Base-by-base conservation (phyloP, 2,329 filamentous ascomycete species). In the Aspergillus sp. region DNA sequence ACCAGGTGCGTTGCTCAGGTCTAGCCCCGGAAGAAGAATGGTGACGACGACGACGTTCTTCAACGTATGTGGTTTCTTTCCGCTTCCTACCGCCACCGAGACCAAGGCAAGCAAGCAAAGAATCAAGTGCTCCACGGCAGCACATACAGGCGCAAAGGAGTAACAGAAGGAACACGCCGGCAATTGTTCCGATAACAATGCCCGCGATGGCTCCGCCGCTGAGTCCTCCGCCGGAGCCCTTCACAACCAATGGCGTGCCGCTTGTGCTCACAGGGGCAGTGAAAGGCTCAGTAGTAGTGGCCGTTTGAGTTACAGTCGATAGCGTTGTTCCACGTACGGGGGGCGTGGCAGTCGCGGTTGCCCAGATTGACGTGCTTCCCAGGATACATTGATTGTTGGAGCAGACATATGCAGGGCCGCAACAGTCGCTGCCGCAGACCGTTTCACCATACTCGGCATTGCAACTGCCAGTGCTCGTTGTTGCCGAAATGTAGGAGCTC, bases 161-260 rank as follows among this genome's bases (percentile, higher is more conserved):
- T 23, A 82, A 65, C 39, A 82, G 66, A 11, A 82, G 65, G 51
- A 81, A 69, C 10, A 80, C 73, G 53, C 78, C 81, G 1, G 74
- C 74, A 57, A 82, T 75, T 17, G 77, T 75, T 42, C 81, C 81
- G 56, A 83, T 80, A 58, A 83, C 81, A 53, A 83, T 83, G 41
- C 81, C 81, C 19, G 81, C 81, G 59, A 83, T 83, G 1, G 80
- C 80, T 21, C 81, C 81, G 17, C 79, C 80, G 59, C 79, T 82
- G 21, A 83, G 70, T 21, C 79, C 78, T 39, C 74, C 70, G 54
- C 70, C 61, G 13, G 68, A 54, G 5, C 72, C 71, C 30, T 74
- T 66, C 6, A 71, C 75, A 19, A 75, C 70, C 49, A 78, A 61
- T 3, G 73, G 68, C 21, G 72, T 73, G 2, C 79, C 78, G 50